phyloP scores from a whole-genome alignment of 306 rosid genomes.

The Castanea sativa region DNA sequence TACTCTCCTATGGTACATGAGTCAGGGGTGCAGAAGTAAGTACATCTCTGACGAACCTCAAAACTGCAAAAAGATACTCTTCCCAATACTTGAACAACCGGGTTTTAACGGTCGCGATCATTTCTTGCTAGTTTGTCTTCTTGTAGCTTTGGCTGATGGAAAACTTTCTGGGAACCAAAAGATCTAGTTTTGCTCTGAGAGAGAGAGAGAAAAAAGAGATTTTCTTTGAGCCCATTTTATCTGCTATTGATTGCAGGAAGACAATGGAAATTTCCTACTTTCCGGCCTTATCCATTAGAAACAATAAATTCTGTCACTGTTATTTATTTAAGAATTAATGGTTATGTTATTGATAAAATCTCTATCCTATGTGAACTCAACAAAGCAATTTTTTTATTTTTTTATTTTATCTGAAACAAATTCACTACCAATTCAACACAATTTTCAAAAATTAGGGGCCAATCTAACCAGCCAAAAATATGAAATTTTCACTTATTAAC shows the following conservation, averaged over 20 bases:
- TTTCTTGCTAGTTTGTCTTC: slow-evolving; percentile 36
- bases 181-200: slow-evolving; percentile 20
- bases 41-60: slow-evolving; percentile 30
- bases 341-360: too few species aligned
- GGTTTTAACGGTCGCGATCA: slow-evolving; percentile 53
- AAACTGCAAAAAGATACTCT: slow-evolving; percentile 45
- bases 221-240: slow-evolving; percentile 16
- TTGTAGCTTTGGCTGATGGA: slow-evolving; percentile 34
- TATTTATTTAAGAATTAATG: too few species aligned
- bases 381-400: too few species aligned
- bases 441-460: too few species aligned
- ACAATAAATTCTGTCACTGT: too few species aligned
- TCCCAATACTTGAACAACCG: slow-evolving; percentile 17
- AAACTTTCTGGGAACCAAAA: slow-evolving; percentile 50
- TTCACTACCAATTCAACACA: too few species aligned
- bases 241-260: not conserved
- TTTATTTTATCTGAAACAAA: too few species aligned
- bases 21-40: slow-evolving; percentile 42
- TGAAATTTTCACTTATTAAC: too few species aligned
- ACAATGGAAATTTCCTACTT: not conserved
- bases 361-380: too few species aligned
- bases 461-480: too few species aligned
- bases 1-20: not conserved
- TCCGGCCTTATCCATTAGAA: not conserved
- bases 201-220: not conserved